Conservation (phyloP, 2,329 filamentous ascomycete species). For the Leptographium galeiforme region DNA sequence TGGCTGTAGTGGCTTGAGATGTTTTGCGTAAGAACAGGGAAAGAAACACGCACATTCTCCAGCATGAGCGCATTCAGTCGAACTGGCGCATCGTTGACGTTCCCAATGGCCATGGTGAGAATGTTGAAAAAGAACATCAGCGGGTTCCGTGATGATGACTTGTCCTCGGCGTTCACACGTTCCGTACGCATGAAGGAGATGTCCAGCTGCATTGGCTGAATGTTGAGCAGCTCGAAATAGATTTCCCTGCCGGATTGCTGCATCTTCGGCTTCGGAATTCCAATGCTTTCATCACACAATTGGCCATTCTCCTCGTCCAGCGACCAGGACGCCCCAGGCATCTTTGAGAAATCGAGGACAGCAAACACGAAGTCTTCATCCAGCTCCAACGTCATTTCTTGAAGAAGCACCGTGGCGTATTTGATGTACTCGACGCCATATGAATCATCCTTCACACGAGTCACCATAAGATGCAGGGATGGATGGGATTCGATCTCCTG, state of each 20-base stretch:
- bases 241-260: slow-evolving; percentile 82
- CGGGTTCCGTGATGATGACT: slow-evolving; percentile 78
- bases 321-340: slow-evolving; percentile 79
- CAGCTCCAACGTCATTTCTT: slow-evolving; percentile 96
- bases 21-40: slow-evolving; percentile 69
- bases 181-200: slow-evolving; percentile 95
- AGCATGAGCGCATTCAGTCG: slow-evolving; percentile 86
- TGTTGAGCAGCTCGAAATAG: slow-evolving; percentile 92
- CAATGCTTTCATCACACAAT: slow-evolving; percentile 78
- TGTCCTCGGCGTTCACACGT: slow-evolving; percentile 90
- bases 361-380: slow-evolving; percentile 98
- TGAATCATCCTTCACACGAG: slow-evolving; percentile 92
- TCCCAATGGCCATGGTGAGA: slow-evolving; percentile 97
- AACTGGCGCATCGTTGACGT: slow-evolving; percentile 94
- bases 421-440: slow-evolving; percentile 98
- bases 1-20: slow-evolving; percentile 93
- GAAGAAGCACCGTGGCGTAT: slow-evolving; percentile 83
- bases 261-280: slow-evolving; percentile 82
- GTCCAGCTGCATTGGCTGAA: slow-evolving; percentile 97
- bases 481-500: slow-evolving; percentile 95
- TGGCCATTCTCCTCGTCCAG: slow-evolving; percentile 65
- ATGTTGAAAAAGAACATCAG: slow-evolving; percentile 99
- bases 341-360: slow-evolving; percentile 84
- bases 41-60: slow-evolving; percentile 87
- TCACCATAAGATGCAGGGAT: slow-evolving; percentile 82